Base-by-base conservation (phyloP, 495 filamentous ascomycete genomes). In the Filosporella fistucella region DNA sequence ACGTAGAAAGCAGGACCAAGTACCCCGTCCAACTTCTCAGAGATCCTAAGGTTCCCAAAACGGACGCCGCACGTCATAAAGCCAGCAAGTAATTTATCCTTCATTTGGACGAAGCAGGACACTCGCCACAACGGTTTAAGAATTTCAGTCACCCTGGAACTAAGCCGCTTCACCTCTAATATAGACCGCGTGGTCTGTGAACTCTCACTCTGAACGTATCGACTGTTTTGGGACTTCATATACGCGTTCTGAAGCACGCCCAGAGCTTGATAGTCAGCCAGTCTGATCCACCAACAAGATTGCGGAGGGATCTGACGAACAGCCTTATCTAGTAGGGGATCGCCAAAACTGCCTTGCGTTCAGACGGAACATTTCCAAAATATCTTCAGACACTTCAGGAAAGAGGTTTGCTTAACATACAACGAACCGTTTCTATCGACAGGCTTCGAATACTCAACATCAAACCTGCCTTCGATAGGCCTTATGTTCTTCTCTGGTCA, bases 221-320 rank as follows among this genome's bases (percentile, higher is more conserved):
- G 37, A 46, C 46, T 38, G 20, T 47, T 48, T 49, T 51, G 35
- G 26, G 38, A 14, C 17, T 23, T 5, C 14, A 43, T 35, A 39
- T 42, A 58, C 42, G 35, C 44, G 56, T 55, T 49, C 48, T 58
- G 56, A 54, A 58, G 47, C 55, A 58, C 47, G 46, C 48, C 39
- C 20, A 52, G 49, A 52, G 40, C 42, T 21, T 23, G 1, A 51
- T 41, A 44, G 43, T 28, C 33, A 34, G 13, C 25, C 40, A 25
- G 18, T 55, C 34, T 39, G 51, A 36, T 45, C 51, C 43, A 45
- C 33, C 37, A 38, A 39, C 36, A 47, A 55, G 29, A 52, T 45
- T 52, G 41, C 39, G 43, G 51, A 47, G 20, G 17, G 42, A 38
- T 45, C 40, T 42, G 24, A 5, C 18, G 23, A 17, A 35, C 37